phyloP scores from a whole-genome alignment of 176 grass and related monocot genomes.

The Hordeum marinum region DNA sequence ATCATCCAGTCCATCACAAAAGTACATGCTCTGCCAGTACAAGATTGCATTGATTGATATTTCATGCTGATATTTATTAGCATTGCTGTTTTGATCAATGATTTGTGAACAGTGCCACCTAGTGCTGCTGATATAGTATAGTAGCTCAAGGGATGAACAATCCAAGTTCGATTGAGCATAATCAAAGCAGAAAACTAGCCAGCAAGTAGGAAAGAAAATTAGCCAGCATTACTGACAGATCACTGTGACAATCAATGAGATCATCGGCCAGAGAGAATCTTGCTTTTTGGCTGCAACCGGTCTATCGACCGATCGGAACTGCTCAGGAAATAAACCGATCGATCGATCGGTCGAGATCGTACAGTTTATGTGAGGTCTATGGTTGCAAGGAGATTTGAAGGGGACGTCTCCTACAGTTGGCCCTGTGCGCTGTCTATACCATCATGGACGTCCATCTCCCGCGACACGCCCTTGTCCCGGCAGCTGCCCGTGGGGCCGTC shows the following conservation, averaged over 20 bases:
- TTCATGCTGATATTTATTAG: slow-evolving; percentile 2
- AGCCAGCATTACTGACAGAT: not conserved
- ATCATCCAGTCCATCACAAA: slow-evolving; percentile 4
- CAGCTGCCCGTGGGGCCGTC: slow-evolving; percentile 1
- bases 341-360: not conserved
- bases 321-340: slow-evolving; percentile 4
- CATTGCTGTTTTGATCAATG: not conserved
- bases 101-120: not conserved
- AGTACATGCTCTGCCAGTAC: not conserved
- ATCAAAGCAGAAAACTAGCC: not conserved
- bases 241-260: slow-evolving; percentile 15
- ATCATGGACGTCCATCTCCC: not conserved
- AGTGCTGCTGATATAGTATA: not conserved
- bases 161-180: not conserved
- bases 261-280: slow-evolving; percentile 22
- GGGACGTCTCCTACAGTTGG: slow-evolving; percentile 25
- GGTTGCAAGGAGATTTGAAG: slow-evolving; percentile 35
- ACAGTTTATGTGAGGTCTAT: slow-evolving; percentile 35
- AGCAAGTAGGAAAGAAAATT: not conserved
- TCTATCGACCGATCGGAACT: not conserved
- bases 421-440: not conserved
- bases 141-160: not conserved
- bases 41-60: not conserved
- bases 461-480: slow-evolving; percentile 11
- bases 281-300: slow-evolving; percentile 33